A percentile compares a stretch with the other conserved stretches of the same genome.
phyloP scores from a whole-genome alignment of 305 asterid species.

The Fraxinus xanthoxyloides region DNA sequence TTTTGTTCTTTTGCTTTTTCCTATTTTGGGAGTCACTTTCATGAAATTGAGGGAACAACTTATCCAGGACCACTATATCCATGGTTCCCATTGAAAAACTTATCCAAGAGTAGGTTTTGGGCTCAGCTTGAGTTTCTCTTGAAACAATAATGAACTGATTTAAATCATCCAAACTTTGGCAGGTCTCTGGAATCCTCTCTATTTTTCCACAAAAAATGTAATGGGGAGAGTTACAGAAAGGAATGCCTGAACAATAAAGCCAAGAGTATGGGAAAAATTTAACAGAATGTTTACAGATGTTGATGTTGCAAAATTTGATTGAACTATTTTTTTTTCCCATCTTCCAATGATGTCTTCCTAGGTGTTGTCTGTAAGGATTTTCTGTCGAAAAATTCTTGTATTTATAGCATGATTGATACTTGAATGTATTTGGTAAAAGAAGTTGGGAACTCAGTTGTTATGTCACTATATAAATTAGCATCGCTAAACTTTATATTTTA shows the following conservation, averaged over 20 bases:
- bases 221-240: not conserved
- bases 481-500: not conserved
- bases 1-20: not conserved
- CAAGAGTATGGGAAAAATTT: too few relatives aligned
- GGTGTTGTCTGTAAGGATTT: too few relatives aligned
- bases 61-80: not conserved
- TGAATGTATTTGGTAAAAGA: not conserved
- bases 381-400: too few relatives aligned
- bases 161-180: not conserved
- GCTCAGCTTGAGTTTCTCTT: not conserved
- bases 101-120: not conserved
- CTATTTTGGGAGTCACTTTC: not conserved
- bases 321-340: too few relatives aligned
- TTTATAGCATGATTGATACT: not conserved
- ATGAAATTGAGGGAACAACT: not conserved
- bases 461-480: not conserved
- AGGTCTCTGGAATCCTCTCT: not conserved
- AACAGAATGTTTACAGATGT: too few relatives aligned
- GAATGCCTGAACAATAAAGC: too few relatives aligned
- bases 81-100: not conserved
- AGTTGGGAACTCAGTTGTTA: not conserved
- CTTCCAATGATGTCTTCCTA: too few relatives aligned
- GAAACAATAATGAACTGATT: not conserved
- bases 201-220: not conserved
- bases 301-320: too few relatives aligned